Evolutionary conservation across 1,284 basidiomycete species (phyloP).

Genomic region (Ceratorhiza oryzae-sativae): DNA sequence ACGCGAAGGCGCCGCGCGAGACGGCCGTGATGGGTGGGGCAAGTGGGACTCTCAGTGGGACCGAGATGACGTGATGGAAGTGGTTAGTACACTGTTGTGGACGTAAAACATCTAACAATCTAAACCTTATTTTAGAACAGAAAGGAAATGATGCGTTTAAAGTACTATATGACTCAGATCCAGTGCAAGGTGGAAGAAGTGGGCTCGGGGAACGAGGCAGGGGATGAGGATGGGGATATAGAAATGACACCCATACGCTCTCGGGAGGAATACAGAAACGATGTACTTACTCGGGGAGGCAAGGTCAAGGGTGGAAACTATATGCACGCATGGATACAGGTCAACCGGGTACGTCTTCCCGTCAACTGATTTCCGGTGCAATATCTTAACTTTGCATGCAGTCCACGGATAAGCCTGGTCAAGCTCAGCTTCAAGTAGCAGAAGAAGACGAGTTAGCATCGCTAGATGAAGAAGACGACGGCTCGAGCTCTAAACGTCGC

Average conservation of each 20-base stretch:
- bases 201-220: background rate
- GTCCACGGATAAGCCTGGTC: background rate
- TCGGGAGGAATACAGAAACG: background rate
- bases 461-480: slow-evolving; percentile 2
- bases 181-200: background rate
- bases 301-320: slow-evolving; percentile 7
- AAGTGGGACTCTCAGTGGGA: slow-evolving; percentile 29
- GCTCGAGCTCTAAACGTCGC: background rate
- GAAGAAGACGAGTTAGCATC: background rate
- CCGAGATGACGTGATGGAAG: background rate
- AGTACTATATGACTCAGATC: background rate
- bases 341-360: background rate
- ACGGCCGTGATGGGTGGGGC: slow-evolving; percentile 21
- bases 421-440: background rate
- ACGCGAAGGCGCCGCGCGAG: slow-evolving; percentile 14
- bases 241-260: background rate
- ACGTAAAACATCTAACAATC: too few relatives aligned
- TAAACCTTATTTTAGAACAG: background rate
- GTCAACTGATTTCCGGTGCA: background rate
- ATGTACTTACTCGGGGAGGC: background rate
- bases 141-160: background rate
- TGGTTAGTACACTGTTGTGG: background rate
- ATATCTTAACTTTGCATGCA: background rate
- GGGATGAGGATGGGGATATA: background rate
- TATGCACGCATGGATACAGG: background rate